Conservation (phyloP, 768 basidiomycete genomes). For the Boletus sp. region DNA sequence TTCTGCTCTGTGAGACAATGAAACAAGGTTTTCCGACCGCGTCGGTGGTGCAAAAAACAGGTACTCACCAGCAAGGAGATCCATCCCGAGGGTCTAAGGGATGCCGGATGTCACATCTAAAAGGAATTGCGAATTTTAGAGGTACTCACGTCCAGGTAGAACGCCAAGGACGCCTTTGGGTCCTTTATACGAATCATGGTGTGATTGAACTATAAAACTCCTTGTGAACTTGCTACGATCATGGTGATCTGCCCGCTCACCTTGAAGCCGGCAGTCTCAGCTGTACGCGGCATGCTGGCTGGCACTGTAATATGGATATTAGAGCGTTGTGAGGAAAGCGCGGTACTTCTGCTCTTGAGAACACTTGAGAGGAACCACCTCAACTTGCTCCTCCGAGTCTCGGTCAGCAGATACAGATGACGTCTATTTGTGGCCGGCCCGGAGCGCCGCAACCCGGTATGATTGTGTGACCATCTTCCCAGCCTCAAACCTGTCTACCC, state of each 20-base stretch:
- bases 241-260: constrained; percentile 29
- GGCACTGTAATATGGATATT: constrained; percentile 8
- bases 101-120: background rate
- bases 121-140: background rate
- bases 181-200: constrained; percentile 90
- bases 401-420: constrained; percentile 4
- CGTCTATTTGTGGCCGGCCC: constrained; percentile 15
- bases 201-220: constrained; percentile 66
- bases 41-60: background rate
- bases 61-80: constrained; percentile 54
- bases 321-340: constrained; percentile 1
- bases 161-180: constrained; percentile 74
- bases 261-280: constrained; percentile 66
- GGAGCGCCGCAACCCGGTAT: background rate
- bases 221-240: background rate
- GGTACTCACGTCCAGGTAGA: constrained; percentile 67
- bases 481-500: no score
- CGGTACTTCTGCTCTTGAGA: background rate
- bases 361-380: background rate
- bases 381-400: background rate
- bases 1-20: constrained; percentile 43
- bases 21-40: constrained; percentile 2
- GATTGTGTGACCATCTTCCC: no score
- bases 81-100: constrained; percentile 67
- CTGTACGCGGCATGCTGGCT: constrained; percentile 56